Conservation (phyloP, 1,139 yeast genomes). For the Zygoascus sp. region DNA sequence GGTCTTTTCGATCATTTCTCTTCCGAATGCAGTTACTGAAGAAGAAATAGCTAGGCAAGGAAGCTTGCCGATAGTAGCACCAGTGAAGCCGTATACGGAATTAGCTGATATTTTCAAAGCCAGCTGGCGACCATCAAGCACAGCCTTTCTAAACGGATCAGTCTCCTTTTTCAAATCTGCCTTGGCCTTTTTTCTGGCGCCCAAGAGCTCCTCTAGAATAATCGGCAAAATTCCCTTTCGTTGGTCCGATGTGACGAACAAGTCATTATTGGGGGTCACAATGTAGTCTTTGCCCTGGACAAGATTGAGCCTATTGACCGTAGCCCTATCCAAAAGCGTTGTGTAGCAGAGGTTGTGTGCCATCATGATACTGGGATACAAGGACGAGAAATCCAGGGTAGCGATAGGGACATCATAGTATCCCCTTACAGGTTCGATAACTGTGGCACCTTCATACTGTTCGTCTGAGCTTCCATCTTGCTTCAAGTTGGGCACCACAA, state of each 20-base stretch:
- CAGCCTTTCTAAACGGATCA: slow-evolving; percentile 91
- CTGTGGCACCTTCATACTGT: slow-evolving; percentile 98
- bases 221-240: slow-evolving; percentile 89
- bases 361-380: slow-evolving; percentile 98
- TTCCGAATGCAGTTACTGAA: slow-evolving; percentile 91
- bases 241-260: slow-evolving; percentile 67
- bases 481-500: slow-evolving; percentile 86
- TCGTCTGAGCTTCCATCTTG: slow-evolving; percentile 76
- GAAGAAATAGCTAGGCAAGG: slow-evolving; percentile 97
- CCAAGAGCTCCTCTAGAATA: slow-evolving; percentile 77
- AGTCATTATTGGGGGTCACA: slow-evolving; percentile 87
- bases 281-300: slow-evolving; percentile 75
- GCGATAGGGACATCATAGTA: slow-evolving; percentile 97
- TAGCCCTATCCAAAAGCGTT: slow-evolving; percentile 65
- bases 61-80: slow-evolving; percentile 95
- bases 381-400: slow-evolving; percentile 92
- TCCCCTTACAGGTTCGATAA: slow-evolving; percentile 93
- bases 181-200: slow-evolving; percentile 92
- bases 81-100: slow-evolving; percentile 98
- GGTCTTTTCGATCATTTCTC: slow-evolving; percentile 93
- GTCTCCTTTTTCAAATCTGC: slow-evolving; percentile 85
- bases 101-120: slow-evolving; percentile 96
- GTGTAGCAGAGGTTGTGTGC: slow-evolving; percentile 98
- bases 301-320: slow-evolving; percentile 62
- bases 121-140: slow-evolving; percentile 92